Evolutionary conservation across 129 eudicot species (phyloP), one percentile per base, ranked within the genome.

Genomic region (Silybum marianum): DNA sequence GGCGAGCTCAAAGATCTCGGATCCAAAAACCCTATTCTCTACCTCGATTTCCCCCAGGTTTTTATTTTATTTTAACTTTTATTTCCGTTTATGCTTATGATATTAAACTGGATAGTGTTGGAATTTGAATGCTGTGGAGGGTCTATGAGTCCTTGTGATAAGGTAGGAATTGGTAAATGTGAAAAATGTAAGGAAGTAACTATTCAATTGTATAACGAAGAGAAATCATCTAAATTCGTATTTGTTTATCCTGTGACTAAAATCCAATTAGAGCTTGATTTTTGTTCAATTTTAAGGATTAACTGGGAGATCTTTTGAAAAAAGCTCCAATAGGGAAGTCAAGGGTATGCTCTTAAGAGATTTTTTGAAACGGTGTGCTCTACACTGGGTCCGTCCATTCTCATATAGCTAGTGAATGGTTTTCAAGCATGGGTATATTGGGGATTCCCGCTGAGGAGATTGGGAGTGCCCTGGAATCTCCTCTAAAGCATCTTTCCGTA

Each of bases 1-100:
- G 98, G 98, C 25, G 97, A 92, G 82, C 97, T 92, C 71, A 88
- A 81, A 71, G 90, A 92, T 81, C 88, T 95, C 66, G 96, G 93
- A 13, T 86, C 97, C 74, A 90, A 90, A 85, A 95, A 92, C 87
- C 98, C 97, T 26, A 68, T 90, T 7, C 86, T 92, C 14, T 95
- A 95, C 83, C 91, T 95, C 51, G 89, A 95, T 69, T 95, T 90
- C 60, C 98, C 98, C 2, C 94, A 81, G 98, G 98, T 73, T 51
- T 36, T 42, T 68, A 21, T 6, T 12, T 25, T 10, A n/a, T 10
- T 5, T 81, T n/a, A n/a, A n/a, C n/a, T n/a, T n/a, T n/a, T n/a
- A n/a, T 25, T 39, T 39, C 4, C 14, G 46, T 72, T 40, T 62
- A 24, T 58, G 78, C 38, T 72, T 7, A 73, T 7, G 30, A 44